A percentile compares a stretch with the other conserved stretches of the same genome.
These are phyloP conservation scores for Axilococcus clingmanii DNA, from an alignment of 139 green algal genomes.

Conservation along the genomic window DNA sequence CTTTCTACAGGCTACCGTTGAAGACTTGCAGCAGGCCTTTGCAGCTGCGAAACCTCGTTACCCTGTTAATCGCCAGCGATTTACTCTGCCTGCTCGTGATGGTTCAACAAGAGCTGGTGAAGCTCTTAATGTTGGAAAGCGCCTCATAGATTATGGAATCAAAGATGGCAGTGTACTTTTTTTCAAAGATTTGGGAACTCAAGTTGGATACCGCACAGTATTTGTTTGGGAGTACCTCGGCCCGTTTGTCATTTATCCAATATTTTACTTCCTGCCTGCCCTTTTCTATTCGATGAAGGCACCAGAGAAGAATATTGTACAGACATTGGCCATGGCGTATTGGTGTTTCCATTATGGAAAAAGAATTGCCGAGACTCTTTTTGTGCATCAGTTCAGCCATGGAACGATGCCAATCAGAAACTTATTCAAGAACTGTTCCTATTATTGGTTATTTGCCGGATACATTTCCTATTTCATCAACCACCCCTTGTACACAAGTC, in stretches of 20 bases:
- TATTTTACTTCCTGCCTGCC: constrained; percentile 81
- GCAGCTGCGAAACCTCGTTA: constrained; percentile 35
- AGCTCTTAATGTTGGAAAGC: constrained; percentile 43
- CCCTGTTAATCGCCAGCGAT: constrained; percentile 62
- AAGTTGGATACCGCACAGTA: constrained; percentile 89
- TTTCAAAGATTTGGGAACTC: constrained; percentile 92
- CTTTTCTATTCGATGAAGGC: constrained; percentile 51
- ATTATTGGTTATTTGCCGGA: constrained; percentile 89
- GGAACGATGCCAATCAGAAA: constrained; percentile 96
- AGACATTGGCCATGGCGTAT: constrained; percentile 78
- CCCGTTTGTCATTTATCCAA: constrained; percentile 82
- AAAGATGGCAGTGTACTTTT: constrained; percentile 39
- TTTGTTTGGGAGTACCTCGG: constrained; percentile 99
- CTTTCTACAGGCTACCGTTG: constrained; percentile 57
- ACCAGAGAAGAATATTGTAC: constrained; percentile 29
- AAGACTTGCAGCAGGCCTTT: constrained; percentile 71
- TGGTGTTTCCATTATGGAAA: constrained; percentile 95
- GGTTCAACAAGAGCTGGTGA: constrained; percentile 44
- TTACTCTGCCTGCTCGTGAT: constrained; percentile 52
- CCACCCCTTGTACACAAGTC: constrained; percentile 90
- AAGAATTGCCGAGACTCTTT: constrained; percentile 89
- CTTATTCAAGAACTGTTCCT: constrained; percentile 90
- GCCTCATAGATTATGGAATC: constrained; percentile 57
- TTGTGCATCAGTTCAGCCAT: constrained; percentile 88
- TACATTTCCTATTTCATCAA: constrained; percentile 97